These are phyloP conservation scores for Aspergillus sp. DNA, from an alignment of 2,329 filamentous ascomycete species.

Conservation along the genomic window DNA sequence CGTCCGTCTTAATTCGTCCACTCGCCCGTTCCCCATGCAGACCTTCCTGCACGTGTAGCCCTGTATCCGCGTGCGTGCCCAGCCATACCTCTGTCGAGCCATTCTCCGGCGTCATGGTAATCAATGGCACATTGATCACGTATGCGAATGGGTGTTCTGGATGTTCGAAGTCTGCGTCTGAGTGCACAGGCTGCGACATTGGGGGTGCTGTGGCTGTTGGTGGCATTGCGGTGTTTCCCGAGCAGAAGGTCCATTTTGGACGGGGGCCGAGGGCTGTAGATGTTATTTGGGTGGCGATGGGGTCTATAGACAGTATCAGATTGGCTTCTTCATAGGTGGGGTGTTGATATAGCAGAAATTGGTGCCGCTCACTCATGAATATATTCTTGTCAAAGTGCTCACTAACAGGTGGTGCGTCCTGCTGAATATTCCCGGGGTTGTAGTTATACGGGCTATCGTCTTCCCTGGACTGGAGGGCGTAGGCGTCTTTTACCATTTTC, in stretches of 20 bases:
- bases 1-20: constrained; percentile 1
- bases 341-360: constrained; percentile 24
- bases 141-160: constrained; percentile 50
- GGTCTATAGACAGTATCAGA: too few species aligned
- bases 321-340: too few species aligned
- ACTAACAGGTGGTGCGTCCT: constrained; percentile 28
- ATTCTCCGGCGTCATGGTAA: constrained; percentile 47
- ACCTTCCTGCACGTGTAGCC: background rate
- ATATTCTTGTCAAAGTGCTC: constrained; percentile 30
- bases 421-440: constrained; percentile 41
- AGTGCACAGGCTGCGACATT: constrained; percentile 42
- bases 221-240: constrained; percentile 42
- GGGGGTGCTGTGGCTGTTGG: constrained; percentile 18
- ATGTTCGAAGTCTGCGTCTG: constrained; percentile 49
- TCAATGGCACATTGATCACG: constrained; percentile 49
- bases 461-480: constrained; percentile 29
- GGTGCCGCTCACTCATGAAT: constrained; percentile 41
- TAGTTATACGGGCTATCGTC: constrained; percentile 25
- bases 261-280: constrained; percentile 36
- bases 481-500: constrained; percentile 32
- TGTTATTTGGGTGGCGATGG: too few species aligned
- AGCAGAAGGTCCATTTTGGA: constrained; percentile 39
- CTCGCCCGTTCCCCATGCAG: background rate
- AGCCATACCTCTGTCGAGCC: constrained; percentile 54
- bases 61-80: constrained; percentile 46